Base-by-base conservation (phyloP, 2,329 filamentous ascomycete species). In the Hypomyces perniciosus region DNA sequence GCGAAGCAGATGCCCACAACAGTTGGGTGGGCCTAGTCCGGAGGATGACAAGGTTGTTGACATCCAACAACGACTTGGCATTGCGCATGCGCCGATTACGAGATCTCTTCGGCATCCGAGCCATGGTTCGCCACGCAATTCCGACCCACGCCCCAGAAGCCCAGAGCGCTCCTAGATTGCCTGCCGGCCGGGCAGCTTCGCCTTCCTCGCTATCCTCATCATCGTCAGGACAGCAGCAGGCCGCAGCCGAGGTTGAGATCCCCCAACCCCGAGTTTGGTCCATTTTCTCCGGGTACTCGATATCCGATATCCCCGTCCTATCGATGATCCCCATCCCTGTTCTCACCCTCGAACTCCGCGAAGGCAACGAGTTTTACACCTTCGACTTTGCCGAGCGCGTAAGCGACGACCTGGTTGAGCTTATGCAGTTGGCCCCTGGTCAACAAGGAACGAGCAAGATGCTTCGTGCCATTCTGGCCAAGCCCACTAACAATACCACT, bases 1-100 rank as follows among this genome's bases (percentile, higher is more conserved):
- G 65, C 50, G 63, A 67, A 42, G 60, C 61, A 26, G 68, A 70
- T 48, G 68, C 68, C 29, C 62, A 65, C 38, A 68, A 65, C 56
- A 68, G 66, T 50, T 59, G 60, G 51, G 57, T 65, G 46, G 65
- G 63, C 33, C 64, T 70, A 10, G 60, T 63, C 13, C 64, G 65
- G 33, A 65, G 68, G 29, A 65, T 68, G 43, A 57, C 57, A 2
- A 57, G 68, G 43, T 54, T 70, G 4, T 59, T 70, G 44, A 65
- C 65, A 13, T 67, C 66, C 55, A 69, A 69, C 56, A 54, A 62
- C 33, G 54, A 58, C 35, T 61, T 70, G 26, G 55, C 67, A n/a
- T 48, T 54, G 6, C 61, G 67, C 29, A 61, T 70, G 57, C 64
- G 64, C 37, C 57, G 55, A 46, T 45, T 63, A 20, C 55, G 56